A percentile compares a stretch with the other conserved stretches of the same genome.
Evolutionary conservation across 495 filamentous ascomycete species (phyloP).

Genomic region (Penicillium tannophilum): DNA sequence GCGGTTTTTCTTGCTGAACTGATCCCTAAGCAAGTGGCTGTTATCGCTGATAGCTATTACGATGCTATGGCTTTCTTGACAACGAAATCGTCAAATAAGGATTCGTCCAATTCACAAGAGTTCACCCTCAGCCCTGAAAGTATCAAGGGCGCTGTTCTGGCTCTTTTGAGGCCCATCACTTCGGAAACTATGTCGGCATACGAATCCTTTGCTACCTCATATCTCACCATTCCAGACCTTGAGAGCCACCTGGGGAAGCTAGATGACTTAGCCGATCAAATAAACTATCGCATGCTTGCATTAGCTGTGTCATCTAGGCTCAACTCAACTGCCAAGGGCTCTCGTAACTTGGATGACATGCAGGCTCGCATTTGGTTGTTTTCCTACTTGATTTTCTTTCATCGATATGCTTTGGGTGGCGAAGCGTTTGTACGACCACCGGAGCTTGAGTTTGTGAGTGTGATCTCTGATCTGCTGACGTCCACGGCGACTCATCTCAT

Average conservation of each 20-base stretch:
- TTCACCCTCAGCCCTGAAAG: slow-evolving; percentile 10
- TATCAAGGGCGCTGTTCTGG: slow-evolving; percentile 43
- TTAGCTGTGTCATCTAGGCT: slow-evolving; percentile 44
- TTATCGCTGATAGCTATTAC: slow-evolving; percentile 46
- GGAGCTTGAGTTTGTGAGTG: slow-evolving; percentile 62
- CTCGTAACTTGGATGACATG: slow-evolving; percentile 28
- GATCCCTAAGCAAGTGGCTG: slow-evolving; percentile 53
- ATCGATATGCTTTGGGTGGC: slow-evolving; percentile 53
- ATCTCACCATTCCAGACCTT: slow-evolving; percentile 54
- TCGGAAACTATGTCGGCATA: slow-evolving; percentile 54
- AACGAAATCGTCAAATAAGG: slow-evolving; percentile 29
- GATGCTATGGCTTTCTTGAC: slow-evolving; percentile 45
- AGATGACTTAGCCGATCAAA: slow-evolving; percentile 46
- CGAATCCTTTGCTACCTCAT: slow-evolving; percentile 57
- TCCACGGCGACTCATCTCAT: slow-evolving; percentile 62
- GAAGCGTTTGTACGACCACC: slow-evolving; percentile 42
- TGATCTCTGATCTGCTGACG: slow-evolving; percentile 64
- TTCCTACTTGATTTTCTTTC: slow-evolving; percentile 77
- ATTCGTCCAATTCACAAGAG: neutral
- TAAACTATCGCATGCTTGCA: slow-evolving; percentile 58
- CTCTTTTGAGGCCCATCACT: slow-evolving; percentile 51
- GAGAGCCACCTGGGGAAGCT: slow-evolving; percentile 43
- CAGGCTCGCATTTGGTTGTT: slow-evolving; percentile 70
- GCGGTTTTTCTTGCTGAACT: slow-evolving; percentile 41
- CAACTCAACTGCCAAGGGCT: slow-evolving; percentile 29